Percentiles rank a stretch among this genome's conserved stretches.
phyloP scores from a whole-genome alignment of 2,329 filamentous ascomycete species.

The Colletotrichum magnum region DNA sequence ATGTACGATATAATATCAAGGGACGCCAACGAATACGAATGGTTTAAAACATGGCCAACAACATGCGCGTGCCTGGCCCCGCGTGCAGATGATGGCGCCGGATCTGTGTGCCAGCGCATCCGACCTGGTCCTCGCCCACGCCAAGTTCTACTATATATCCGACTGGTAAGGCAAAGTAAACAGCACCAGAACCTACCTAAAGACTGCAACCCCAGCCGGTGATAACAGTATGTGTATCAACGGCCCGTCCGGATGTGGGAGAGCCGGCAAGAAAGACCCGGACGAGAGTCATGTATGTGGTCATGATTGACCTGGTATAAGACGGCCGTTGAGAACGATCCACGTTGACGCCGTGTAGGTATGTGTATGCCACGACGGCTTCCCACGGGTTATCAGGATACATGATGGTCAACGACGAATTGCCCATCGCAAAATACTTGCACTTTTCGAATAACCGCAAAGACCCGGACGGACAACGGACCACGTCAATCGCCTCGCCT shows the following conservation, averaged over 20 bases:
- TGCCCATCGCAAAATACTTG: not conserved
- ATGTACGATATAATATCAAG: conserved; percentile 9
- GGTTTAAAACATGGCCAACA: conserved; percentile 19
- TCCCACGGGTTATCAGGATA: not conserved
- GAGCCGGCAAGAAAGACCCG: conserved; percentile 9
- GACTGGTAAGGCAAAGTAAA: not conserved
- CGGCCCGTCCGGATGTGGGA: conserved; percentile 2
- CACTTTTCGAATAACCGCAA: conserved; percentile 9
- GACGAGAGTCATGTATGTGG: conserved; percentile 20
- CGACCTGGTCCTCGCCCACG: conserved; percentile 10
- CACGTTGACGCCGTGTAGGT: conserved; percentile 15
- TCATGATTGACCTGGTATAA: conserved; percentile 7
- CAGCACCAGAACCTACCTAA: not conserved
- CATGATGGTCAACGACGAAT: not conserved
- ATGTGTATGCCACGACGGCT: not conserved
- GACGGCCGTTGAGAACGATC: conserved; percentile 13
- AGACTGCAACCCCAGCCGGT: not conserved
- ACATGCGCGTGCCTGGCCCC: conserved; percentile 17
- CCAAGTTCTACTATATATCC: not conserved
- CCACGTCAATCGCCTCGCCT: conserved; percentile 14
- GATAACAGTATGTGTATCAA: conserved; percentile 2
- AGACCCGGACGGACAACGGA: conserved; percentile 1
- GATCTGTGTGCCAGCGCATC: conserved; percentile 34
- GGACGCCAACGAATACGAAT: not conserved
- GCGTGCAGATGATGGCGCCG: conserved; percentile 26